Evolutionary conservation across 192 early-diverging fungal genomes (phyloP).

Genomic region (Gamsiella multidivaricata): DNA sequence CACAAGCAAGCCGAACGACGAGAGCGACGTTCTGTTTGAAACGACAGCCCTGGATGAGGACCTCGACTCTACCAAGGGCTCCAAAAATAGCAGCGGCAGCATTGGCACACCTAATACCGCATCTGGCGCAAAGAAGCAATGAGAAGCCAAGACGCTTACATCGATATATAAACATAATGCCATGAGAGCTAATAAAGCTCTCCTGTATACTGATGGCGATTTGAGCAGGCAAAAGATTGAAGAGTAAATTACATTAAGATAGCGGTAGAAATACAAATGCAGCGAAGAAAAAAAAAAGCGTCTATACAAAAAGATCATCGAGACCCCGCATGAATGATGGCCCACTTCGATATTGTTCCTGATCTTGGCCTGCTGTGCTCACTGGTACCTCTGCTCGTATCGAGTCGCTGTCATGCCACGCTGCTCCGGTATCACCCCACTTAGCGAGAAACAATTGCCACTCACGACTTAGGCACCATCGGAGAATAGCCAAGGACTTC

Average conservation of each 20-base stretch:
- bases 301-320: constrained; percentile 4
- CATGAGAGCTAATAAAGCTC: no score
- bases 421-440: neutral
- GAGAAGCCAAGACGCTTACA: no score
- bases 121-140: no score
- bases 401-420: neutral
- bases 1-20: neutral
- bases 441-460: constrained; percentile 6
- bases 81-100: neutral
- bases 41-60: constrained; percentile 18
- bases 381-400: neutral
- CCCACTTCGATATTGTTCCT: no score
- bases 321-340: neutral
- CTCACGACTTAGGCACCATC: constrained; percentile 16
- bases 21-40: constrained; percentile 30
- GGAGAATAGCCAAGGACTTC: neutral
- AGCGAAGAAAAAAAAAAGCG: no score
- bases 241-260: neutral
- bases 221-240: no score
- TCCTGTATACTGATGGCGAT: no score
- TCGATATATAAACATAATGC: no score
- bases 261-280: neutral
- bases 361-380: no score
- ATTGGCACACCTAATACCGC: no score
- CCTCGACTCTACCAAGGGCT: neutral